A percentile compares a stretch with the other conserved stretches of the same genome.
Evolutionary conservation across 2,329 filamentous ascomycete species (phyloP).

Genomic region (Alternaria ethzedia): DNA sequence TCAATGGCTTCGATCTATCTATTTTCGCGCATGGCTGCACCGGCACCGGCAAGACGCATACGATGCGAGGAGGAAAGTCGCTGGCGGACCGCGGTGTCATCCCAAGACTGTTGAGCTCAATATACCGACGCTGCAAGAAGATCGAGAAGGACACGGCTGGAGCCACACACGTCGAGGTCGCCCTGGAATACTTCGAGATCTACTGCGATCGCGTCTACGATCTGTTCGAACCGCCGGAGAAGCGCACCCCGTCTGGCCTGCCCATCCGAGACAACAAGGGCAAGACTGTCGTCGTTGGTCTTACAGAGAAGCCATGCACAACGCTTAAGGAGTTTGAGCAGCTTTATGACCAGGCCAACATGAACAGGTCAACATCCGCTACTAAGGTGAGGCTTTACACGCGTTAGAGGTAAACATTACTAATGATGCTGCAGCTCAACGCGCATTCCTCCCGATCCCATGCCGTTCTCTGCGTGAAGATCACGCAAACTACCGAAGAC

Average conservation of each 20-base stretch:
- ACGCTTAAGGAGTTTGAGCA: slow-evolving; percentile 89
- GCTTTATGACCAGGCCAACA: slow-evolving; percentile 90
- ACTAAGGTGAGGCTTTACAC: slow-evolving; percentile 67
- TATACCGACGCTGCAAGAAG: slow-evolving; percentile 86
- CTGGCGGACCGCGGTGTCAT: slow-evolving; percentile 88
- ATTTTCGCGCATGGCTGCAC: slow-evolving; percentile 94
- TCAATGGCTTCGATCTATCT: slow-evolving; percentile 75
- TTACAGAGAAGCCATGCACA: slow-evolving; percentile 81
- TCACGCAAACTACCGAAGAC: slow-evolving; percentile 75
- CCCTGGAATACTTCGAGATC: slow-evolving; percentile 92
- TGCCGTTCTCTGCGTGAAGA: slow-evolving; percentile 87
- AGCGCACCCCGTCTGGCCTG: slow-evolving; percentile 79
- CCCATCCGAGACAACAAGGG: slow-evolving; percentile 85
- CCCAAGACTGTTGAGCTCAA: slow-evolving; percentile 79
- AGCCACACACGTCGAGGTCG: slow-evolving; percentile 73
- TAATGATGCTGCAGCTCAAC: slow-evolving; percentile 65
- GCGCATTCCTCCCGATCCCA: slow-evolving; percentile 89
- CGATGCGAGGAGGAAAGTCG: slow-evolving; percentile 89
- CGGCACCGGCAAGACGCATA: slow-evolving; percentile 93
- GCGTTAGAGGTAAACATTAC: not conserved
- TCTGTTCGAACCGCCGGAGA: slow-evolving; percentile 85
- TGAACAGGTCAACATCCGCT: slow-evolving; percentile 84
- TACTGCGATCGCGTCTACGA: slow-evolving; percentile 97
- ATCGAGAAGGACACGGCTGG: slow-evolving; percentile 79
- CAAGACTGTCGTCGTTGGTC: slow-evolving; percentile 83